These are phyloP conservation scores for Protomyces inundatus DNA, from an alignment of 1,139 yeast species.

Conservation along the genomic window DNA sequence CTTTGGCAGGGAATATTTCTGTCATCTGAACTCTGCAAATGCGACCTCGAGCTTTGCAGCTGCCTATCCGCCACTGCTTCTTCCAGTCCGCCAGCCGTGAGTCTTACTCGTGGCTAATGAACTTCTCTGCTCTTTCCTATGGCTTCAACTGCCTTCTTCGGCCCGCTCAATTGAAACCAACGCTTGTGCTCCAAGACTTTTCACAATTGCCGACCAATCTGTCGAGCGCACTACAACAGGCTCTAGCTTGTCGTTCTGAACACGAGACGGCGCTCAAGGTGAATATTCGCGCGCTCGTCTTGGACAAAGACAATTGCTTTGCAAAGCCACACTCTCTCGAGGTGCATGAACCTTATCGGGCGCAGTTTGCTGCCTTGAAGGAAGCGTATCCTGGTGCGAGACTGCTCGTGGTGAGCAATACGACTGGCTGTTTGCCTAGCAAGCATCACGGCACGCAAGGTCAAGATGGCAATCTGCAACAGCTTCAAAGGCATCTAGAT, in stretches of 20 bases:
- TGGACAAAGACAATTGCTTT: conserved; percentile 94
- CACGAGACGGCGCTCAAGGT: neutral
- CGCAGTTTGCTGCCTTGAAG: conserved; percentile 55
- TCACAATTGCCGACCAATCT: conserved; percentile 5
- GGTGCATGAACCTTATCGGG: conserved; percentile 40
- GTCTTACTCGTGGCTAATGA: conserved; percentile 34
- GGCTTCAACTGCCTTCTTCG: conserved; percentile 3
- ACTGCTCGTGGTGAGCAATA: conserved; percentile 77
- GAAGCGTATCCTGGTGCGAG: conserved; percentile 58
- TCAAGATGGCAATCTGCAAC: neutral
- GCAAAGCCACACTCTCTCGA: conserved; percentile 76
- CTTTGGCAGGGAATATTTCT: no score
- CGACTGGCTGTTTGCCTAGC: conserved; percentile 57
- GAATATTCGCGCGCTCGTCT: conserved; percentile 66
- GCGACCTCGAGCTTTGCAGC: no score
- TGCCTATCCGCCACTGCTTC: no score
- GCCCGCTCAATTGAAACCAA: conserved; percentile 4
- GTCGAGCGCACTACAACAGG: neutral
- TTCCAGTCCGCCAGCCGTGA: no score
- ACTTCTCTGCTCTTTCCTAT: conserved; percentile 49
- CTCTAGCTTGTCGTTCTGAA: neutral
- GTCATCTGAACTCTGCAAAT: no score
- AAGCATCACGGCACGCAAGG: neutral
- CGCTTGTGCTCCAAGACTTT: conserved; percentile 5
- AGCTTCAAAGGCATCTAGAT: neutral